Base-by-base conservation (phyloP, 768 basidiomycete species). In the Scleroderma bovista region DNA sequence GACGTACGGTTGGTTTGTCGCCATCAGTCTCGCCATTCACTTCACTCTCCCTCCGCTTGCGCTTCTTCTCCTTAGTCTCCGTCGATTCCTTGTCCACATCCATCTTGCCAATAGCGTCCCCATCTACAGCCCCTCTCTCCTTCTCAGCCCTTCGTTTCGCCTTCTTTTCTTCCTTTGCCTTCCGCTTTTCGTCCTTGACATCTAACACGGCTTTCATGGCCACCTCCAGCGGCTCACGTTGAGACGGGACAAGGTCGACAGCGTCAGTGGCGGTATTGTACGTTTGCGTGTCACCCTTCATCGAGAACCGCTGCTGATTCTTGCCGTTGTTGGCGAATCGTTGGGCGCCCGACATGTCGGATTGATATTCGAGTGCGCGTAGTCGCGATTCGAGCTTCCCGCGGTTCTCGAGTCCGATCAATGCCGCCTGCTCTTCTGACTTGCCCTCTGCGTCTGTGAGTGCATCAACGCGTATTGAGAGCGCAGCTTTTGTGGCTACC, bases 401-500 rank as follows among this genome's bases (percentile, higher is more conserved):
- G 37, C 95, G 90, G 70, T 93, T 92, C 62, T 92, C 89, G 51
- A 98, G 70, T 51, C 96, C 96, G 64, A 97, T 84, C 59, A 90
- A 81, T 1, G 93, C 83, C 3, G 93, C 88, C 7, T 75, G 68
- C 34, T 81, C 72, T 51, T 87, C 91, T 1, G 90, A 91, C 68
- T 97, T 96, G 59, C 84, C 88, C 52, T 97, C 91, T 9, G 84
- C 76, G 53, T 96, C 93, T 37, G 94, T 87, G 41, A 99, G 84
- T 7, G 96, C 96, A 58, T 99, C 96, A 33, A 98, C 92, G 68
- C 96, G 95, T 60, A 96, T 92, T 5, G 95, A 95, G 13, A 99
- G 82, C 1, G 96, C 90, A 3, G 95, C 85, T 75, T 99, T 99
- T 43, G 96, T 98, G 44, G 96, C 94, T 26, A 98, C 93, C 96